Conservation (phyloP, 495 filamentous ascomycete species). For the Melanomma pulvis-pyrius region DNA sequence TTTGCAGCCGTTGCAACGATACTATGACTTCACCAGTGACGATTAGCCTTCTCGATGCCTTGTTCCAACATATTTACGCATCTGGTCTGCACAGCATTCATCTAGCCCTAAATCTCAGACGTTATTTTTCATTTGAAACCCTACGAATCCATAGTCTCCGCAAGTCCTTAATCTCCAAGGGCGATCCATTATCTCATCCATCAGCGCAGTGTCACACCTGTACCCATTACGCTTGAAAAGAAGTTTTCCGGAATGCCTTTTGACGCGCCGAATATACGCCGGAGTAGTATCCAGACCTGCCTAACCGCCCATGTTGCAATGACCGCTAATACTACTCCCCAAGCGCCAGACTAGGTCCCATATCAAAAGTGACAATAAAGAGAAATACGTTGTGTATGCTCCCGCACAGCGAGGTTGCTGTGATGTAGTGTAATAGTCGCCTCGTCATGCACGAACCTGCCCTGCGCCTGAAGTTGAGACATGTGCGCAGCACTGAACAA, state of each 20-base stretch:
- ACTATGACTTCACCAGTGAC: no score
- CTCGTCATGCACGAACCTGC: neutral
- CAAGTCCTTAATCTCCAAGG: neutral
- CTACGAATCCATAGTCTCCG: neutral
- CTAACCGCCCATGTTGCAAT: neutral
- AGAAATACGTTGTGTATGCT: constrained; percentile 9
- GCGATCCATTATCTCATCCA: neutral
- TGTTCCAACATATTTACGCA: neutral
- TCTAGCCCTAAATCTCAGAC: neutral
- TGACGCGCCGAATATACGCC: constrained; percentile 8
- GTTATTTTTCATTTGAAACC: neutral
- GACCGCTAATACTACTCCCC: constrained; percentile 18
- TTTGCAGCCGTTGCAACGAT: no score
- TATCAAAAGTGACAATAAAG: constrained; percentile 22
- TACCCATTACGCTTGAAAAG: neutral
- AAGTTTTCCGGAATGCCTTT: constrained; percentile 3
- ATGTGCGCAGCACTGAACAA: neutral
- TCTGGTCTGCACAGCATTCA: no score
- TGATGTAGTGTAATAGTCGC: neutral
- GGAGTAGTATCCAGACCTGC: constrained; percentile 4
- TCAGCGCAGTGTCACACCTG: neutral
- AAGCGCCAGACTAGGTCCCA: constrained; percentile 12
- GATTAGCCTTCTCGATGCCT: neutral
- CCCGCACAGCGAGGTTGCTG: neutral
- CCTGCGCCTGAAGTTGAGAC: neutral